Percentiles rank a stretch among this genome's conserved stretches.
These are phyloP conservation scores for Umbellularia californica DNA, from an alignment of 164 flowering plant species.

Conservation along the genomic window DNA sequence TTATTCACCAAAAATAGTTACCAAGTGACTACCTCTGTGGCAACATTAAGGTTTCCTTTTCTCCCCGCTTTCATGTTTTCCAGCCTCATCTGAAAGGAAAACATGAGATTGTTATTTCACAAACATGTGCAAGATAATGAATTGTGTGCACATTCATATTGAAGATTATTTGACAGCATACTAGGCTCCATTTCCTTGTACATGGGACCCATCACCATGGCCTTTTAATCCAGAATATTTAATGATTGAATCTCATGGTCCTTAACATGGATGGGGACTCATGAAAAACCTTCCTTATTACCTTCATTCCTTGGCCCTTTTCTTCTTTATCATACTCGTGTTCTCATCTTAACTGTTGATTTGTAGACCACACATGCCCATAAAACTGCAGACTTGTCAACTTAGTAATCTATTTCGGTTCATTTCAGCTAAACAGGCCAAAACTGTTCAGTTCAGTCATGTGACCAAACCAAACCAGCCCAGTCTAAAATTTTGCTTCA, in stretches of 20 bases:
- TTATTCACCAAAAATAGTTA: not conserved
- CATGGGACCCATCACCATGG: not conserved
- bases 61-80: slow-evolving; percentile 90
- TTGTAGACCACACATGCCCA: no score
- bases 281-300: not conserved
- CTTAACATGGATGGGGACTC: not conserved
- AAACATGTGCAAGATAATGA: not conserved
- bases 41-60: slow-evolving; percentile 90
- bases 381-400: no score
- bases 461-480: no score
- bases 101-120: not conserved
- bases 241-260: not conserved
- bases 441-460: no score
- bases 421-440: no score
- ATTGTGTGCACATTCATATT: not conserved
- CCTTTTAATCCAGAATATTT: not conserved
- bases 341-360: no score
- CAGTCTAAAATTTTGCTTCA: no score
- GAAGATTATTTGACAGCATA: not conserved
- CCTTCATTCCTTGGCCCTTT: no score
- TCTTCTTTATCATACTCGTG: no score
- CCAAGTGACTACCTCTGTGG: slow-evolving; percentile 68
- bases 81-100: slow-evolving; percentile 72
- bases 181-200: not conserved
- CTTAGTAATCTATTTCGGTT: no score